These are phyloP conservation scores for Hymenotorrendiella dingleyae DNA, from an alignment of 2,329 filamentous ascomycete genomes.

Conservation along the genomic window DNA sequence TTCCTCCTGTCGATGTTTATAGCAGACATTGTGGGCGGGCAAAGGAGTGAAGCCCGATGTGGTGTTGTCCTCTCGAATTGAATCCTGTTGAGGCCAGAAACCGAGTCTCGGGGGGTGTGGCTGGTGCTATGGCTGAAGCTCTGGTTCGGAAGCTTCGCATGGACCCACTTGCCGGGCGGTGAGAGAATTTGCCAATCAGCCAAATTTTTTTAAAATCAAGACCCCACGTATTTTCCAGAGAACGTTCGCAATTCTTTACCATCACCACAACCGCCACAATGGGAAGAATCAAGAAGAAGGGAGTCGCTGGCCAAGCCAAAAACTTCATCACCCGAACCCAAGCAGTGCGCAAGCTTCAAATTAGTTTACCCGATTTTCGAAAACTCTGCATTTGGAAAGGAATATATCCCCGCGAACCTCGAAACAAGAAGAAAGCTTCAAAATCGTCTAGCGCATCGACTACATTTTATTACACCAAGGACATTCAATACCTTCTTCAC, in stretches of 20 bases:
- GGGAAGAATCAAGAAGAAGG: conserved; percentile 86
- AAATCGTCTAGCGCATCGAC: conserved; percentile 86
- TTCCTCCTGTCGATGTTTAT: conserved; percentile 55
- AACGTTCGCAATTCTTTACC: conserved; percentile 16
- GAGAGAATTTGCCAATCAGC: conserved; percentile 9
- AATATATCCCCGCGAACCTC: conserved; percentile 95
- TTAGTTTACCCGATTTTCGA: conserved; percentile 94
- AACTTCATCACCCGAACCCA: conserved; percentile 98
- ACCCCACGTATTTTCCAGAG: conserved; percentile 12
- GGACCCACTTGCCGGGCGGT: no score
- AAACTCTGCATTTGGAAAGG: conserved; percentile 99
- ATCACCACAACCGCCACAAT: conserved; percentile 40
- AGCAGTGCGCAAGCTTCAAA: conserved; percentile 94
- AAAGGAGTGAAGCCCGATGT: conserved; percentile 20
- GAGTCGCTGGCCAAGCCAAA: conserved; percentile 80
- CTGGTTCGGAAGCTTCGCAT: no score
- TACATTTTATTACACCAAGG: conserved; percentile 88
- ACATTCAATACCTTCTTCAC: conserved; percentile 97
- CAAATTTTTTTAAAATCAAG: no score
- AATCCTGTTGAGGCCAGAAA: background rate
- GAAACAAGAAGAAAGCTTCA: conserved; percentile 94
- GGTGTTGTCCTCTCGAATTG: background rate
- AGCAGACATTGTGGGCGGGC: conserved; percentile 6
- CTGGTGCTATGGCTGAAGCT: no score
- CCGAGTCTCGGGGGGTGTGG: background rate